These are phyloP conservation scores for Chlorella ohadii DNA, from an alignment of 139 green algal genomes.

Conservation along the genomic window DNA sequence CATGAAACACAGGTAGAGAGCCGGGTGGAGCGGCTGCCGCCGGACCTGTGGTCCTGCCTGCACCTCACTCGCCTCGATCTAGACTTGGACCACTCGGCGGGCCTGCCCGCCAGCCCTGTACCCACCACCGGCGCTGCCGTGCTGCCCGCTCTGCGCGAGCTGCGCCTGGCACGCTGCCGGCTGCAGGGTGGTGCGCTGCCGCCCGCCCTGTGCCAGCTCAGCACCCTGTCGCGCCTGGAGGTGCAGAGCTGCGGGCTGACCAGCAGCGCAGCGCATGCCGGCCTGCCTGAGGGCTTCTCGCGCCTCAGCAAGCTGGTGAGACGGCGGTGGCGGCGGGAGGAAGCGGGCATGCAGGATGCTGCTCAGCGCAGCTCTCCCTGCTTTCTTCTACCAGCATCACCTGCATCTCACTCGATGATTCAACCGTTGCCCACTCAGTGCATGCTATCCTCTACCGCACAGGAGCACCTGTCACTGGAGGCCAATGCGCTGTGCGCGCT, in stretches of 20 bases:
- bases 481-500: slow-evolving; percentile 4
- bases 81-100: not conserved
- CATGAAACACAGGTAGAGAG: not conserved
- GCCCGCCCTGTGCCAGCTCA: not conserved
- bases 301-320: slow-evolving; percentile 12
- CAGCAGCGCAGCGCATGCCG: not conserved
- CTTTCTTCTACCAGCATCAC: not conserved
- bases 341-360: no score
- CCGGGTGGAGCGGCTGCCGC: slow-evolving; percentile 3
- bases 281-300: slow-evolving; percentile 3
- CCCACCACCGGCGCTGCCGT: not conserved
- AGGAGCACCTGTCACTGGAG: slow-evolving; percentile 25
- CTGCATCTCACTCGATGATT: no score
- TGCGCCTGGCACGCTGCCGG: slow-evolving; percentile 12
- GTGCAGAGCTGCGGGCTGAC: slow-evolving; percentile 17
- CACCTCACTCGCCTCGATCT: slow-evolving; percentile 19
- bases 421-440: not conserved
- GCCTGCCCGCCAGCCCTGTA: not conserved
- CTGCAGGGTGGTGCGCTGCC: slow-evolving; percentile 14
- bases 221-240: not conserved
- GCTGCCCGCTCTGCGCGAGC: not conserved
- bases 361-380: not conserved
- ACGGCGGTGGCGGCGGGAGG: no score
- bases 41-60: slow-evolving; percentile 25
- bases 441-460: not conserved